Evolutionary conservation across 495 filamentous ascomycete genomes (phyloP).

Genomic region (Podospora conica): DNA sequence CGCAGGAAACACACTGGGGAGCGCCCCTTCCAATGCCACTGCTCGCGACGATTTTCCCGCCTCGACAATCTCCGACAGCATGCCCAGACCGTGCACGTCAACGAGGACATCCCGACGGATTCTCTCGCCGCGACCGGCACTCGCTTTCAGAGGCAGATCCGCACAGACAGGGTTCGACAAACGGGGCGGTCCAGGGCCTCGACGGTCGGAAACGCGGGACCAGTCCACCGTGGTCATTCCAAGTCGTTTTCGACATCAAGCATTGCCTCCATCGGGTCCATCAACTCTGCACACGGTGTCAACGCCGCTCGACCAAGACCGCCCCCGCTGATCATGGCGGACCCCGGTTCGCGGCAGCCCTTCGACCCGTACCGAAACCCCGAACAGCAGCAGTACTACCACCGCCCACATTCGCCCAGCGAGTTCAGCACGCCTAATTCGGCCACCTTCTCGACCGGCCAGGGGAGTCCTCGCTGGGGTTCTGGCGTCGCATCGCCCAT

Average conservation of each 20-base stretch:
- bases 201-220: slow-evolving; percentile 58
- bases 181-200: slow-evolving; percentile 66
- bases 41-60: slow-evolving; percentile 88
- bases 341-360: slow-evolving; percentile 55
- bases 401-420: slow-evolving; percentile 53
- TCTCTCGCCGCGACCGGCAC: slow-evolving; percentile 92
- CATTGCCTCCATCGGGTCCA: slow-evolving; percentile 56
- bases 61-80: slow-evolving; percentile 95
- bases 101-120: slow-evolving; percentile 91
- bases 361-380: slow-evolving; percentile 54
- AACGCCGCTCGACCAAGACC: slow-evolving; percentile 64
- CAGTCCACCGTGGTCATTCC: slow-evolving; percentile 68
- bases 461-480: slow-evolving; percentile 65
- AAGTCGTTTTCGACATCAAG: slow-evolving; percentile 81
- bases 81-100: slow-evolving; percentile 95
- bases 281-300: slow-evolving; percentile 61
- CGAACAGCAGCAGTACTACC: slow-evolving; percentile 47
- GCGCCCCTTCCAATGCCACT: slow-evolving; percentile 96
- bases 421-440: slow-evolving; percentile 75
- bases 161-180: slow-evolving; percentile 68
- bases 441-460: slow-evolving; percentile 64
- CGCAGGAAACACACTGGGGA: slow-evolving; percentile 93
- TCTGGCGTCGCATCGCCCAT: slow-evolving; percentile 61
- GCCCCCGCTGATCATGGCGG: slow-evolving; percentile 79
- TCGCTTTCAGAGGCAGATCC: slow-evolving; percentile 87